phyloP scores from a whole-genome alignment of 805 yeast genomes.

The Saccharomycodes ludwigii region DNA sequence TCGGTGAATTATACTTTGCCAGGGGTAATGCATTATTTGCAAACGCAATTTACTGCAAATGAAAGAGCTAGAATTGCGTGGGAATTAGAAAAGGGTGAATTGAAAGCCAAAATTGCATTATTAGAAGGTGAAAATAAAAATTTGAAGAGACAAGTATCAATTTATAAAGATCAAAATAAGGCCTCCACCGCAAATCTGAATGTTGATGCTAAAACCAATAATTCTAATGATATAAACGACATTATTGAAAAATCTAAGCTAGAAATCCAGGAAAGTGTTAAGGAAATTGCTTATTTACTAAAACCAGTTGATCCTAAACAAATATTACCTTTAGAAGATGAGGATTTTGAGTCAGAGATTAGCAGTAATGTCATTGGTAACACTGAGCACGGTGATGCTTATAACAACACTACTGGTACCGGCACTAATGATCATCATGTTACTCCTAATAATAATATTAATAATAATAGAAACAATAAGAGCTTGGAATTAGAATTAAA shows the following conservation, averaged over 20 bases:
- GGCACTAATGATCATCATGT: no score
- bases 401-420: no score
- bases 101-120: constrained; percentile 38
- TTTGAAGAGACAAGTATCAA: constrained; percentile 11
- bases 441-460: no score
- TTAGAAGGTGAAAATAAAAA: constrained; percentile 42
- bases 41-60: constrained; percentile 47
- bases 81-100: constrained; percentile 49
- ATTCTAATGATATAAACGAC: constrained; percentile 3
- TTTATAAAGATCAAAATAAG: constrained; percentile 6
- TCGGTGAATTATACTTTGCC: constrained; percentile 23
- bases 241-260: constrained; percentile 14
- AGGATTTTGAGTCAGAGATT: not conserved
- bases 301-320: constrained; percentile 18
- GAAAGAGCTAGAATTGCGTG: constrained; percentile 49
- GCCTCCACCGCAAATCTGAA: not conserved
- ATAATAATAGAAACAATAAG: no score
- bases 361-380: constrained; percentile 4
- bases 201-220: no score
- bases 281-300: constrained; percentile 22
- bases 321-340: not conserved
- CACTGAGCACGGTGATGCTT: no score
- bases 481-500: no score
- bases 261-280: constrained; percentile 22
- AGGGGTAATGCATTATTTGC: constrained; percentile 54